Evolutionary conservation across 352 stramenopile species (phyloP), one percentile per base, ranked within the genome.

Genomic region (Lagenidium sp.): DNA sequence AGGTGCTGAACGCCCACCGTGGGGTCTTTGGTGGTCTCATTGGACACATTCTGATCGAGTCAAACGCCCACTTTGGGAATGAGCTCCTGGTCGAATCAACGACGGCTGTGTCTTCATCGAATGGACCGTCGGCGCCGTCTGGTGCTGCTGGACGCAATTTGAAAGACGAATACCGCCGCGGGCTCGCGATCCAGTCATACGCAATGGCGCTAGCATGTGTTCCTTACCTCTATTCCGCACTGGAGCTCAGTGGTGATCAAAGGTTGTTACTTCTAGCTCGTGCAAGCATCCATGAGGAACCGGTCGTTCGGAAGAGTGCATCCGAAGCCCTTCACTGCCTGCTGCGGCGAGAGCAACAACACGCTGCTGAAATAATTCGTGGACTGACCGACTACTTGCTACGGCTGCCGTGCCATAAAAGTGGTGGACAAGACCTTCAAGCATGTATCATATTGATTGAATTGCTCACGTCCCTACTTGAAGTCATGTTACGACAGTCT

Each of bases 11-110:
- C 2, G 45, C 40, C 2, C 51, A 65, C 40, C 36, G 28, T 1
- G 19, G 54, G n/a, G 48, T 57, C 11, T 49, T 91, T 11, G 75
- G 69, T 10, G 74, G 84, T 8, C 56, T 84, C 0, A 46, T 88
- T 3, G 68, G 75, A 3, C 73, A 80, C 18, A 65, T 85, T 8
- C 39, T 89, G 32, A 72, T 89, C 10, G 73, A 82, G 29, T 85
- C 73, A 34, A 87, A 73, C 44, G 74, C 76, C 8, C 51, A 68
- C 1, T 64, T 87, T 21, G 79, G 77, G 2, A 64, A 82, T 10
- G 63, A 79, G 16, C 40, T 74, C 10, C 37, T 79, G 0, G 59
- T 65, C 5, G 64, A 73, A 25, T 47, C 44, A 2, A 54, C 55
- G 1, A 46, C 55, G 15, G 41, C 28, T 32, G 28, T 15, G 8